These are phyloP conservation scores for Termitomyces bulborhizus DNA, from an alignment of 768 basidiomycete genomes.

Conservation along the genomic window DNA sequence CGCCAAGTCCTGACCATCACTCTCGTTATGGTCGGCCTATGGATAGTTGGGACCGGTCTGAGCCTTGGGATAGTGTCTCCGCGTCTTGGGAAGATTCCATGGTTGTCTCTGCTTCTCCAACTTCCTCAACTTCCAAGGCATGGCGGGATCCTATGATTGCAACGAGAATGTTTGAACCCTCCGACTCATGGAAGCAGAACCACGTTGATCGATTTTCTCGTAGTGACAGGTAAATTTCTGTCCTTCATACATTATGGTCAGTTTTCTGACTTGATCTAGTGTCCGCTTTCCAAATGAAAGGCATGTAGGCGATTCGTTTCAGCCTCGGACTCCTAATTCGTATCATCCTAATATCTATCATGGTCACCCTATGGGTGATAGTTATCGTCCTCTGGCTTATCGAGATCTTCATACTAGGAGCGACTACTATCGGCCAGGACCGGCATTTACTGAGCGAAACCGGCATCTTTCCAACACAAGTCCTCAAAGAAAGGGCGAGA, in stretches of 20 bases:
- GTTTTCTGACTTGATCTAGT: conserved; percentile 3
- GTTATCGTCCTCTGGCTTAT: conserved; percentile 43
- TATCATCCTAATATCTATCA: conserved; percentile 5
- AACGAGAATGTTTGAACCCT: conserved; percentile 64
- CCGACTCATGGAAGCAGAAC: conserved; percentile 62
- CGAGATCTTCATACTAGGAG: conserved; percentile 33
- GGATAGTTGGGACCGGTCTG: conserved; percentile 41
- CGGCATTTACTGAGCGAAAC: conserved; percentile 5
- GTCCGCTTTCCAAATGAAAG: conserved; percentile 21
- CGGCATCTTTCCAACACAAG: conserved; percentile 3
- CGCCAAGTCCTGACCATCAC: conserved; percentile 50
- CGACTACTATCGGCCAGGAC: conserved; percentile 49
- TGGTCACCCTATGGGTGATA: conserved; percentile 30
- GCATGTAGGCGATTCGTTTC: conserved; percentile 23
- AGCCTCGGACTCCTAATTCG: conserved; percentile 10
- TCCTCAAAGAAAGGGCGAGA: conserved; percentile 7
- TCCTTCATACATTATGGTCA: neutral
- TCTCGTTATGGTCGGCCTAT: conserved; percentile 26
- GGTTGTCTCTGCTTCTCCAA: conserved; percentile 31
- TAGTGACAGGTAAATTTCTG: conserved; percentile 32
- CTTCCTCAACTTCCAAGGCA: conserved; percentile 19
- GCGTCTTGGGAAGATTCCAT: conserved; percentile 38
- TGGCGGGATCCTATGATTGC: conserved; percentile 28
- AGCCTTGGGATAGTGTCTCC: conserved; percentile 32
- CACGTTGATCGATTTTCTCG: conserved; percentile 38